Evolutionary conservation across 192 early-diverging fungal genomes (phyloP).

Genomic region (Oehlia diaphana): DNA sequence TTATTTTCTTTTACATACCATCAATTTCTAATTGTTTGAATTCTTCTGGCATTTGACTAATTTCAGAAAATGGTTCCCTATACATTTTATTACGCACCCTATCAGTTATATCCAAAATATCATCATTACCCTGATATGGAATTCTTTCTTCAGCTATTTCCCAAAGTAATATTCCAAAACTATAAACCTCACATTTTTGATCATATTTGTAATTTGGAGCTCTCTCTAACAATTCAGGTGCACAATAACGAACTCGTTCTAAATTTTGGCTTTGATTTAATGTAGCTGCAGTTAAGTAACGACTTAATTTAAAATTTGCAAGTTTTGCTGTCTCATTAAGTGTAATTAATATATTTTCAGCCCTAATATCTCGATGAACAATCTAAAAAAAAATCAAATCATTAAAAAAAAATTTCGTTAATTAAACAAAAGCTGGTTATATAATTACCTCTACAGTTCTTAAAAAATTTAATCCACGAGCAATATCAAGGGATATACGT

Average conservation of each 20-base stretch:
- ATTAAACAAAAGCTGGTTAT: no score
- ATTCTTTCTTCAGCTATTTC: background rate
- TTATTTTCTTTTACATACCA: background rate
- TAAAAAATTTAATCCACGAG: slow-evolving; percentile 21
- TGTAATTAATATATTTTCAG: no score
- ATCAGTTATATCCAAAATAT: background rate
- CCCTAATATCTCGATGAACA: no score
- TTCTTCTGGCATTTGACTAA: background rate
- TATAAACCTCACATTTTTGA: slow-evolving; percentile 2
- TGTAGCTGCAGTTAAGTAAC: no score
- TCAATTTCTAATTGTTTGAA: background rate
- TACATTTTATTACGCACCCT: background rate
- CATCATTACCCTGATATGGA: background rate
- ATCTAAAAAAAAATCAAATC: no score
- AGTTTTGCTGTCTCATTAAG: no score
- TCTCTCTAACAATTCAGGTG: background rate
- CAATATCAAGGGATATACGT: slow-evolving; percentile 18
- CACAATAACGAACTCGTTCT: slow-evolving; percentile 2
- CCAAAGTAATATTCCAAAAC: background rate
- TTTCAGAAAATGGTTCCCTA: background rate
- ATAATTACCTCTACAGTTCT: background rate
- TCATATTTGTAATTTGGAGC: background rate
- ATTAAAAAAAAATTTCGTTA: no score
- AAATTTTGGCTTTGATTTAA: no score
- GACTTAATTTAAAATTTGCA: no score